Conservation (phyloP, 495 filamentous ascomycete genomes). For the Physcia stellaris region DNA sequence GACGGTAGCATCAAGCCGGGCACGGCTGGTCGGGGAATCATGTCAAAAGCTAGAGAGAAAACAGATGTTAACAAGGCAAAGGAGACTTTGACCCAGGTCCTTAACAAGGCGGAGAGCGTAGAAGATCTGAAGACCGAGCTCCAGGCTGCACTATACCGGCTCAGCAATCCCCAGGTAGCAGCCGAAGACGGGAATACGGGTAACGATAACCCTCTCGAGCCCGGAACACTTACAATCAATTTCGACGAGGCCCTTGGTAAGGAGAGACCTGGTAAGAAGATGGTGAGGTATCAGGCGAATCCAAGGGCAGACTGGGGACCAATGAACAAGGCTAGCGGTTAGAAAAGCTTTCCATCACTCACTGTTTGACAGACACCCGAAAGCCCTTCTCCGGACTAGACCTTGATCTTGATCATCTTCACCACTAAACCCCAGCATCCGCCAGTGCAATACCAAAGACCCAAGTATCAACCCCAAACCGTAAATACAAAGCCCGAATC, state of each 20-base stretch:
- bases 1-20: slow-evolving; percentile 49
- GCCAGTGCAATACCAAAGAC: background rate
- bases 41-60: slow-evolving; percentile 29
- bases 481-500: background rate
- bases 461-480: background rate
- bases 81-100: slow-evolving; percentile 21
- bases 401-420: background rate
- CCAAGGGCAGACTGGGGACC: slow-evolving; percentile 89
- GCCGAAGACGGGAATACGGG: slow-evolving; percentile 4
- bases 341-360: background rate
- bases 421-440: background rate
- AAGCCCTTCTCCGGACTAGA: no score
- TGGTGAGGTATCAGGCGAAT: slow-evolving; percentile 78
- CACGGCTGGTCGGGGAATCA: slow-evolving; percentile 55
- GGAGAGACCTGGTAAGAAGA: slow-evolving; percentile 44
- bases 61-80: slow-evolving; percentile 15
- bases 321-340: slow-evolving; percentile 30
- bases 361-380: background rate
- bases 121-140: slow-evolving; percentile 28
- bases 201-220: slow-evolving; percentile 8
- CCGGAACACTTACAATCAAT: slow-evolving; percentile 42
- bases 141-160: slow-evolving; percentile 32
- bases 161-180: slow-evolving; percentile 12
- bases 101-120: slow-evolving; percentile 21
- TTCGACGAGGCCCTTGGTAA: slow-evolving; percentile 74